These are phyloP conservation scores for Zoysia matrella DNA, from an alignment of 202 grass and related monocot species.

Conservation along the genomic window DNA sequence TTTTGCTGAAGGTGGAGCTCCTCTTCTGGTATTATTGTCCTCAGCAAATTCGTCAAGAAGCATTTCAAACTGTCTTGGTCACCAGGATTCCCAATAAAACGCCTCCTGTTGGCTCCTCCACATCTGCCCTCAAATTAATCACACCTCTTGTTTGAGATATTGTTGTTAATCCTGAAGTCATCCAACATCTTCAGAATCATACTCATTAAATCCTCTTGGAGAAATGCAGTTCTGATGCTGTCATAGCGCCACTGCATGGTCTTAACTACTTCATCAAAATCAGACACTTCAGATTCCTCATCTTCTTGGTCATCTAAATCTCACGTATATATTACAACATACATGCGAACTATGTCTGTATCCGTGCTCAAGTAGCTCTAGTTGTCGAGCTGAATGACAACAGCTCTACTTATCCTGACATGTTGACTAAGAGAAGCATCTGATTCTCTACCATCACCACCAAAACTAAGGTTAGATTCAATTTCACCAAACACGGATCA, in stretches of 20 bases:
- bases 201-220: conserved; percentile 32
- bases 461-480: conserved; percentile 78
- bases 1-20: conserved; percentile 66
- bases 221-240: conserved; percentile 50
- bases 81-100: conserved; percentile 60
- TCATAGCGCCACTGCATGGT: conserved; percentile 27
- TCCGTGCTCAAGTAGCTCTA: conserved; percentile 63
- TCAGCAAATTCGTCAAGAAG: conserved; percentile 75
- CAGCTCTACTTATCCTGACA: conserved; percentile 50
- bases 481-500: conserved; percentile 71
- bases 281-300: conserved; percentile 64
- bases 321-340: conserved; percentile 69
- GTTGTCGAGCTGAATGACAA: conserved; percentile 60
- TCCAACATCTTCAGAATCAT: conserved; percentile 43
- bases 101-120: conserved; percentile 40
- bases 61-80: conserved; percentile 78
- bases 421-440: conserved; percentile 74
- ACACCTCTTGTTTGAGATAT: conserved; percentile 22
- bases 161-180: conserved; percentile 39
- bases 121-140: background rate
- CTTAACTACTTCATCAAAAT: conserved; percentile 57
- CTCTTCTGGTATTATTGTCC: conserved; percentile 47
- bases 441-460: conserved; percentile 68
- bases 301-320: conserved; percentile 78
- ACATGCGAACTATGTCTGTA: conserved; percentile 91